phyloP scores from a whole-genome alignment of 805 yeast species.

The Danielia oregonensis region DNA sequence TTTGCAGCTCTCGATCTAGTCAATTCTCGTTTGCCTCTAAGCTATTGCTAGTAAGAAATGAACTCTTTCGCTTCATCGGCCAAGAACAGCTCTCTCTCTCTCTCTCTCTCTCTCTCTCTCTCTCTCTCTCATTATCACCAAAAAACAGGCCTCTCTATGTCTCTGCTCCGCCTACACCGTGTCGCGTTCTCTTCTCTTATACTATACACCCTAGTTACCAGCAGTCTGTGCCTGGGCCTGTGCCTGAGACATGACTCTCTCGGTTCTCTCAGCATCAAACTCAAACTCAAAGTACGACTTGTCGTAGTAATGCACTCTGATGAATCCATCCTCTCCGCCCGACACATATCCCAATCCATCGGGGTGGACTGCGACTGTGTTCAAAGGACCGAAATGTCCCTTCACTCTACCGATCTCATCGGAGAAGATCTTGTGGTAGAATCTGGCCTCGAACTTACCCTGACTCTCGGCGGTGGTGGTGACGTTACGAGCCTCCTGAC shows the following conservation, averaged over 20 bases:
- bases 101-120: constrained; percentile 1
- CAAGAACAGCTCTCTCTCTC: constrained; percentile 1
- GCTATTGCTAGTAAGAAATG: too few species aligned
- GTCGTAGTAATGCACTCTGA: constrained; percentile 91
- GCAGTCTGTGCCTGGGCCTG: constrained; percentile 8
- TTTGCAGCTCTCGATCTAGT: too few species aligned
- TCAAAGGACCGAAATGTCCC: constrained; percentile 99
- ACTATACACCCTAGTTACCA: constrained; percentile 2
- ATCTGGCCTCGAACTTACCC: constrained; percentile 96
- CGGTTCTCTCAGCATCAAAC: constrained; percentile 80
- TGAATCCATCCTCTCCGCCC: constrained; percentile 98
- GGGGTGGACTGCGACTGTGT: constrained; percentile 91
- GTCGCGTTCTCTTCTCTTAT: too few species aligned
- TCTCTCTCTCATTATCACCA: too few species aligned
- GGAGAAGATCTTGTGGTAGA: constrained; percentile 89
- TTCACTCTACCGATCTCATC: constrained; percentile 96
- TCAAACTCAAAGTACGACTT: constrained; percentile 89
- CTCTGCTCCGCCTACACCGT: too few species aligned
- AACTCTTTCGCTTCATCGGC: too few species aligned
- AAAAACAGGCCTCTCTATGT: too few species aligned
- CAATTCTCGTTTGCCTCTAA: too few species aligned
- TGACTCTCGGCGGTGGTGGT: constrained; percentile 93
- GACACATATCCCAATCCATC: constrained; percentile 90
- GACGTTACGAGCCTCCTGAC: constrained; percentile 98
- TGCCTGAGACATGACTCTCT: constrained; percentile 37